Conservation (phyloP, 2,329 filamentous ascomycete species). For the Biscogniauxia marginata region DNA sequence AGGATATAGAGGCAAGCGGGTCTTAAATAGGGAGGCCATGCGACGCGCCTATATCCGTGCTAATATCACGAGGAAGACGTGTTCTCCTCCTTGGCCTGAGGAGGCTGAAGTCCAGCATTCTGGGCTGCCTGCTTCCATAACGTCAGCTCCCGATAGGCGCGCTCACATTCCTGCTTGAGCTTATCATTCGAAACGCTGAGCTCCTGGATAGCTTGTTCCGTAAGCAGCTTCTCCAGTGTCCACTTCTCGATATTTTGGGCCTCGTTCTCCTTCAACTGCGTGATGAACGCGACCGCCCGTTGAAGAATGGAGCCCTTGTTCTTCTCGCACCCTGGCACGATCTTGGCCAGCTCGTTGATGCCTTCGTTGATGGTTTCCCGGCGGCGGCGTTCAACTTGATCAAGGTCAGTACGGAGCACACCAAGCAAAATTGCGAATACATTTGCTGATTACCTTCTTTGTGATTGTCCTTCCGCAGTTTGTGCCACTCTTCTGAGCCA, state of each 20-base stretch:
- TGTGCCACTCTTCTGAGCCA: slow-evolving; percentile 98
- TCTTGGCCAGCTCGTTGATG: slow-evolving; percentile 96
- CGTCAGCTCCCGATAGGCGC: slow-evolving; percentile 74
- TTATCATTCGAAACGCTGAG: slow-evolving; percentile 85
- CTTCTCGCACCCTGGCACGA: slow-evolving; percentile 96
- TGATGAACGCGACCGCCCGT: slow-evolving; percentile 91
- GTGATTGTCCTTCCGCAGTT: slow-evolving; percentile 94
- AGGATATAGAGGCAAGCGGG: slow-evolving; percentile 20
- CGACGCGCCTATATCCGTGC: slow-evolving; percentile 3
- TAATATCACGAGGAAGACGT: slow-evolving; percentile 14
- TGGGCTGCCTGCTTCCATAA: slow-evolving; percentile 73
- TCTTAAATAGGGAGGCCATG: slow-evolving; percentile 5
- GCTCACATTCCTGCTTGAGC: slow-evolving; percentile 75
- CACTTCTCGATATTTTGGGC: slow-evolving; percentile 92
- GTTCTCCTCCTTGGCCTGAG: slow-evolving; percentile 41
- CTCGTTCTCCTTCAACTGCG: slow-evolving; percentile 91
- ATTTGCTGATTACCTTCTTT: slow-evolving; percentile 75
- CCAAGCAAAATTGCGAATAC: background rate
- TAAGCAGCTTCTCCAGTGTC: slow-evolving; percentile 86
- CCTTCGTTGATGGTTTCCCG: slow-evolving; percentile 99
- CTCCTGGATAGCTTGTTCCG: slow-evolving; percentile 85
- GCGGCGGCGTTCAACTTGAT: slow-evolving; percentile 84
- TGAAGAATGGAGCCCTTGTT: slow-evolving; percentile 97
- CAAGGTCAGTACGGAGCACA: slow-evolving; percentile 16
- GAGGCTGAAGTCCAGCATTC: slow-evolving; percentile 53